Evolutionary conservation across 1,284 basidiomycete genomes (phyloP), one percentile per base, ranked within the genome.

Genomic region (Porphyrellus sp.): DNA sequence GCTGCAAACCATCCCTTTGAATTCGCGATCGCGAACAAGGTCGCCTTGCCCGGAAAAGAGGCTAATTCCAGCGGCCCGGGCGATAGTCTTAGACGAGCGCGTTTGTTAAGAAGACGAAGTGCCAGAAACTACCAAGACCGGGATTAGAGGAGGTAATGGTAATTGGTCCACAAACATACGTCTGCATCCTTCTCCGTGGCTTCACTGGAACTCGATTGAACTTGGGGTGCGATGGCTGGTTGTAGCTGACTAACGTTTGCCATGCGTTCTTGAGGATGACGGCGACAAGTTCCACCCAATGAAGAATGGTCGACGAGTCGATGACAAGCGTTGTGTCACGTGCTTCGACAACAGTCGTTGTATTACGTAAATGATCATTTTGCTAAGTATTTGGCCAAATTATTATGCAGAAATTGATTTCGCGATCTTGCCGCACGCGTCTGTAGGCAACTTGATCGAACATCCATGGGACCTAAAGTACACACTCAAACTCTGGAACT

Each of bases 1-100:
- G 85, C 84, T 42, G 78, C 82, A 69, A 89, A 89, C 79, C 80
- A 88, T 31, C 79, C 83, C 56, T 72, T 77, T 13, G 72, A 67
- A 61, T 84, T 86, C 2, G 82, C 76, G 5, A 79, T 72, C 6
- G 80, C 76, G 57, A 90, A 79, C 18, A 86, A 64, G 58, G 73
- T 59, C 53, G 66, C 59, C 48, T 71, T 76, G 11, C 68, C 68
- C 1, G 75, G 71, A 43, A 77, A 61, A 3, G 72, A 55, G 15
- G 76, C 63, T 21, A 78, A 70, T 54, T 75, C 70, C 18, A 84
- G 65, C 3, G 76, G 72, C 20, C 75, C 63, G 5, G 74, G 65
- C 13, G 86, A 89, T 12, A 89, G 65, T 47, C 75, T 74, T 40
- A 85, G 72, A 55, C 86, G 82, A 33, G 78, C 72, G 51, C 81